These are phyloP conservation scores for Pythium rishiriense DNA, from an alignment of 352 stramenopile genomes.

Conservation along the genomic window DNA sequence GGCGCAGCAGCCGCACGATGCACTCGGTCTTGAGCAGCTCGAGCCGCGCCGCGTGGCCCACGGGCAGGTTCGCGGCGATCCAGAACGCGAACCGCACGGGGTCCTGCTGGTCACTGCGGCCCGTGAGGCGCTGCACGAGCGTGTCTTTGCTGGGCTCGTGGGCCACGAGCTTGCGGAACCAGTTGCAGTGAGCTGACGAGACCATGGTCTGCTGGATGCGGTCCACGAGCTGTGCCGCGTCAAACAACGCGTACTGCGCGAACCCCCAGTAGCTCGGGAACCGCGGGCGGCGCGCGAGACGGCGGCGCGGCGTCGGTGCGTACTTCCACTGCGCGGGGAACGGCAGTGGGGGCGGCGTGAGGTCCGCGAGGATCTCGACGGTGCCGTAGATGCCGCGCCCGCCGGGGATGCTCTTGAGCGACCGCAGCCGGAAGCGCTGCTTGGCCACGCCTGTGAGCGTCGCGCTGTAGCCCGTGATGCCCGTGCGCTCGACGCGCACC, in stretches of 20 bases:
- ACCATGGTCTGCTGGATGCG: slow-evolving; percentile 71
- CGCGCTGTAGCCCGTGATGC: slow-evolving; percentile 38
- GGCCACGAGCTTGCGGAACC: slow-evolving; percentile 40
- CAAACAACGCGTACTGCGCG: slow-evolving; percentile 54
- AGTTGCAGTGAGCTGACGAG: slow-evolving; percentile 71
- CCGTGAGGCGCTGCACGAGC: slow-evolving; percentile 27
- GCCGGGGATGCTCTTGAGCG: slow-evolving; percentile 27
- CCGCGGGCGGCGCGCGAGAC: slow-evolving; percentile 20
- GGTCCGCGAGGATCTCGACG: slow-evolving; percentile 68
- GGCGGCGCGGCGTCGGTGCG: neutral
- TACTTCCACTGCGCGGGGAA: slow-evolving; percentile 28
- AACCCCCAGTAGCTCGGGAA: slow-evolving; percentile 54
- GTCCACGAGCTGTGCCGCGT: slow-evolving; percentile 52
- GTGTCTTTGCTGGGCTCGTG: slow-evolving; percentile 24
- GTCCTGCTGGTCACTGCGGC: slow-evolving; percentile 46
- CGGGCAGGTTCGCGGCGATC: slow-evolving; percentile 69
- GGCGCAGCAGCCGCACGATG: slow-evolving; percentile 55
- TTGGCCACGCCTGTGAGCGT: slow-evolving; percentile 61
- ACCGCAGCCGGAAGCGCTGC: slow-evolving; percentile 61
- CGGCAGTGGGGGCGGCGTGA: slow-evolving; percentile 40
- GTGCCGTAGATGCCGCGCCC: slow-evolving; percentile 30
- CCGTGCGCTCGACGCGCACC: slow-evolving; percentile 69
- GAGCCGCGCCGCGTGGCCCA: slow-evolving; percentile 58
- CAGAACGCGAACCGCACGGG: slow-evolving; percentile 78
- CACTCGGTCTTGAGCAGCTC: slow-evolving; percentile 62